Conservation (phyloP, 139 green algal genomes). For the Coccomyxa sp. region DNA sequence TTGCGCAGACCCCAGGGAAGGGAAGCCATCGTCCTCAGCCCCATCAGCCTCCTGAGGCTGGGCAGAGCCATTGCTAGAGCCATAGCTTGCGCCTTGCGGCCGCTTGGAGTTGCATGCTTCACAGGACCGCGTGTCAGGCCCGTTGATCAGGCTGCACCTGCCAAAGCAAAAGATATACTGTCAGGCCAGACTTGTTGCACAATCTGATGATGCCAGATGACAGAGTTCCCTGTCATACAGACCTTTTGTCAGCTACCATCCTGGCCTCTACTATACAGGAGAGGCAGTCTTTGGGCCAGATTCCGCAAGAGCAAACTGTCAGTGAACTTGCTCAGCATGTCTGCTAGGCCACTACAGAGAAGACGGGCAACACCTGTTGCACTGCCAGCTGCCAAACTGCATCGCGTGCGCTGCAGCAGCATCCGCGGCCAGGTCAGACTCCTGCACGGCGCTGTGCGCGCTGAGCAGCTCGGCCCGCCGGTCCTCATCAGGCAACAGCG, state of each 20-base stretch:
- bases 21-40: not conserved
- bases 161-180: too few relatives aligned
- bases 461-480: not conserved
- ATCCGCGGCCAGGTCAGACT: constrained; percentile 28
- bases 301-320: too few relatives aligned
- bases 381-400: constrained; percentile 39
- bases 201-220: too few relatives aligned
- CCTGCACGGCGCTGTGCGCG: not conserved
- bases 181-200: too few relatives aligned
- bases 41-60: not conserved
- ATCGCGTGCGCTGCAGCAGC: constrained; percentile 40
- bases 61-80: not conserved
- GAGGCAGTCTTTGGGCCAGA: too few relatives aligned
- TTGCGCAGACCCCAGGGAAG: not conserved
- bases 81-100: not conserved
- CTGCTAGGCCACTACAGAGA: too few relatives aligned
- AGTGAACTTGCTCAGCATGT: too few relatives aligned
- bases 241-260: too few relatives aligned
- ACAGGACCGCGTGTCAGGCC: constrained; percentile 27
- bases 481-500: constrained; percentile 49
- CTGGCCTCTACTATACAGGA: too few relatives aligned
- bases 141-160: constrained; percentile 58
- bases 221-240: too few relatives aligned
- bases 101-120: constrained; percentile 40
- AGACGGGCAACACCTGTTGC: too few relatives aligned